Evolutionary conservation across 2,329 filamentous ascomycete genomes (phyloP).

Genomic region (Daldinia eschscholtzii): DNA sequence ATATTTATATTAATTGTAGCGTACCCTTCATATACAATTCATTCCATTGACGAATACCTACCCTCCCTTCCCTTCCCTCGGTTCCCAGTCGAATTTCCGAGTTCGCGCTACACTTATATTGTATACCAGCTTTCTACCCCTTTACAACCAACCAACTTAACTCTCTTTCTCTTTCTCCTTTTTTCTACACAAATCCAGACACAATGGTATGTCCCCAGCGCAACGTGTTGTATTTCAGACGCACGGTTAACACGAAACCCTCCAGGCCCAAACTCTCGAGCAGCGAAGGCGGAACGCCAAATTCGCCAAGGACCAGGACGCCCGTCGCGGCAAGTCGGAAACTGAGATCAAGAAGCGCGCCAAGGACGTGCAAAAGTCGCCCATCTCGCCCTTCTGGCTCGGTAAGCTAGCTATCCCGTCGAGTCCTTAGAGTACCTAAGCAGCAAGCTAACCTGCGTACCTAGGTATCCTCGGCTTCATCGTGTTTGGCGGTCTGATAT

Average conservation of each 20-base stretch:
- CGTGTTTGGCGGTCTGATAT: conserved; percentile 71
- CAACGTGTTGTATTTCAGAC: neutral
- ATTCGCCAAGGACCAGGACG: conserved; percentile 79
- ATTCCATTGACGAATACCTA: conserved; percentile 15
- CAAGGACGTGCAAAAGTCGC: conserved; percentile 69
- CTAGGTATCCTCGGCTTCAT: conserved; percentile 70
- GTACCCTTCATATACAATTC: conserved; percentile 6
- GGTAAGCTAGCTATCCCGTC: conserved; percentile 56
- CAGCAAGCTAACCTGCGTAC: conserved; percentile 21
- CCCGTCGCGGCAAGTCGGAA: conserved; percentile 80
- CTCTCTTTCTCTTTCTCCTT: neutral
- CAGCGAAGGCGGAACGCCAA: conserved; percentile 85
- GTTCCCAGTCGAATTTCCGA: neutral
- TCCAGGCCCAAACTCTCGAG: conserved; percentile 83
- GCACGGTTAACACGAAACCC: neutral
- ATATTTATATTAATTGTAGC: conserved; percentile 23
- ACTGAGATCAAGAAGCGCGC: conserved; percentile 70
- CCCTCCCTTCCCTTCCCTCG: neutral
- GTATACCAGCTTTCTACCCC: neutral
- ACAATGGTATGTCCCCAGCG: conserved; percentile 47
- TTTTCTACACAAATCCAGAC: conserved; percentile 27
- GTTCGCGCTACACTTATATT: neutral
- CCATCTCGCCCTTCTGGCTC: conserved; percentile 74
- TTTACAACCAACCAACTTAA: neutral
- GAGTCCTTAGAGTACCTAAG: neutral